Conservation (phyloP, 192 early-diverging fungal species). For the Radiomyces spectabilis region DNA sequence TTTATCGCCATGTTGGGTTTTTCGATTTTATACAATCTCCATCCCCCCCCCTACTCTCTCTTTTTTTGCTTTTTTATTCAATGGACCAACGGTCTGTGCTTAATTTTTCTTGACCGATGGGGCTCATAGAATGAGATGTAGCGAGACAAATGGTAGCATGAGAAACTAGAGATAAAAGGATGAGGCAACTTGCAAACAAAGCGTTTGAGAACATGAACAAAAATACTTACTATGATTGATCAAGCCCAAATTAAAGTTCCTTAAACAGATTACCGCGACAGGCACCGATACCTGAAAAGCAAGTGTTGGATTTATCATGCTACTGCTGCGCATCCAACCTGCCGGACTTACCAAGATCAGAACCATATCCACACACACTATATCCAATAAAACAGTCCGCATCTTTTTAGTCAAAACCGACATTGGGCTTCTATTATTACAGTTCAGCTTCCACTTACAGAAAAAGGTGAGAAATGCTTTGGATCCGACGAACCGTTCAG, state of each 20-base stretch:
- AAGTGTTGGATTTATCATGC: conserved; percentile 2
- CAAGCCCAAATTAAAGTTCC: conserved; percentile 67
- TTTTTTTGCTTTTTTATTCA: too few relatives aligned
- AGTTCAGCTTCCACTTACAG: too few relatives aligned
- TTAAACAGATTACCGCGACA: conserved; percentile 47
- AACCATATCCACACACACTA: conserved; percentile 40
- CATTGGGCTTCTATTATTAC: too few relatives aligned
- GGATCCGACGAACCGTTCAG: conserved; percentile 34
- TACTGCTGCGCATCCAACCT: too few relatives aligned
- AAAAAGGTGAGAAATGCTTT: conserved; percentile 48
- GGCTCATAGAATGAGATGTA: conserved; percentile 22
- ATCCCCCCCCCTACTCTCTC: too few relatives aligned
- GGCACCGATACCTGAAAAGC: conserved; percentile 34
- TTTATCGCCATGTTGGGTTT: too few relatives aligned
- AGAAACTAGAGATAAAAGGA: conserved; percentile 12
- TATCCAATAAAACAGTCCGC: not conserved
- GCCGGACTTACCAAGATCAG: conserved; percentile 32
- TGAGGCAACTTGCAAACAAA: not conserved
- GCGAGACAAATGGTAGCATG: conserved; percentile 19
- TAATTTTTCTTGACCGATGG: conserved; percentile 21
- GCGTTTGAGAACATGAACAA: not conserved
- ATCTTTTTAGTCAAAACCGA: too few relatives aligned
- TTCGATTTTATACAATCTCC: too few relatives aligned
- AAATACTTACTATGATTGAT: conserved; percentile 62
- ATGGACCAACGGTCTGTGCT: conserved; percentile 29